Conservation (phyloP, 805 yeast genomes). For the Tetrapisispora phaffii region DNA sequence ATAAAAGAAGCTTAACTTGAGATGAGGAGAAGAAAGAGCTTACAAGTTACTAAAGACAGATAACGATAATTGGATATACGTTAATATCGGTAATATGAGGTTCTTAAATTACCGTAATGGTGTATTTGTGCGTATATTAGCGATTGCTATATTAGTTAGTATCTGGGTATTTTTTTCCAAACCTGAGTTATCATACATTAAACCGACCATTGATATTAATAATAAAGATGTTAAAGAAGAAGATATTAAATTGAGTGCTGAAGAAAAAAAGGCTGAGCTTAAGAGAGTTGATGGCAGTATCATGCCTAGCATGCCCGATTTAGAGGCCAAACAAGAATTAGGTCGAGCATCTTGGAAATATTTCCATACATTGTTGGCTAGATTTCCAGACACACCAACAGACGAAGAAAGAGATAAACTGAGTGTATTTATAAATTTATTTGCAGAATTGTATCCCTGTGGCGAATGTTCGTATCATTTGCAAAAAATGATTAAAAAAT, state of each 20-base stretch:
- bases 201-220: slow-evolving; percentile 12
- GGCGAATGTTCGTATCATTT: slow-evolving; percentile 96
- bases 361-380: slow-evolving; percentile 82
- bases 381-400: slow-evolving; percentile 81
- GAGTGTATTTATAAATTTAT: slow-evolving; percentile 52
- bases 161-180: slow-evolving; percentile 21
- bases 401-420: slow-evolving; percentile 54
- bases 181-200: slow-evolving; percentile 17
- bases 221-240: neutral
- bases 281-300: slow-evolving; percentile 36
- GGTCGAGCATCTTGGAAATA: slow-evolving; percentile 91
- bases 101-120: neutral
- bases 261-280: neutral
- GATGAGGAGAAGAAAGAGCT: neutral
- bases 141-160: slow-evolving; percentile 12
- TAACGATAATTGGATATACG: no score
- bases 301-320: slow-evolving; percentile 93
- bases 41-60: no score
- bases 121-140: slow-evolving; percentile 6
- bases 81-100: neutral
- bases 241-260: neutral
- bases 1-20: no score
- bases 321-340: slow-evolving; percentile 53
- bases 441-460: slow-evolving; percentile 92
- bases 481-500: slow-evolving; percentile 51